phyloP scores from a whole-genome alignment of 345 rosid species.

The Gossypium herbaceum region DNA sequence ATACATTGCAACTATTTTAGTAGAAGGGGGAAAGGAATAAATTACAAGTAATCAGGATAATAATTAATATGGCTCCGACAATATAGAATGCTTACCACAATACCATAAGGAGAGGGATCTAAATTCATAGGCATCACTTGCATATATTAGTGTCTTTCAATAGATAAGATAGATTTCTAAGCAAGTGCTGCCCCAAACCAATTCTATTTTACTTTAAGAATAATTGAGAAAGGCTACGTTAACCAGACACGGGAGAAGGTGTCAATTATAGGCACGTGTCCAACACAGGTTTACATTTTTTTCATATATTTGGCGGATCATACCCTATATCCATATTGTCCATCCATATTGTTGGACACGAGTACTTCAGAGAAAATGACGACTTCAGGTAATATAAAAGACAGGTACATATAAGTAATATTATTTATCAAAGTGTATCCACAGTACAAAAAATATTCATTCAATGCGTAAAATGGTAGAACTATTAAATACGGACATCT shows the following conservation, averaged over 20 bases:
- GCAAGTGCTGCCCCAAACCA: neutral
- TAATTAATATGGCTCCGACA: neutral
- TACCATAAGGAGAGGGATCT: neutral
- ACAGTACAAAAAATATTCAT: neutral
- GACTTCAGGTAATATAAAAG: neutral
- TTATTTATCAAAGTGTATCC: neutral
- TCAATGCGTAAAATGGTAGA: neutral
- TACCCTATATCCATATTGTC: neutral
- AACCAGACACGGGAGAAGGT: neutral
- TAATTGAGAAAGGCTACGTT: neutral
- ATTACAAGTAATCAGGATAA: neutral
- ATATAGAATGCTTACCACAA: slow-evolving; percentile 1
- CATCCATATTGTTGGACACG: neutral
- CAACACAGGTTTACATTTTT: neutral
- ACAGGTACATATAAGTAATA: neutral
- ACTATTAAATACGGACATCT: neutral
- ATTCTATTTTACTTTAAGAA: neutral
- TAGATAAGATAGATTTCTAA: neutral
- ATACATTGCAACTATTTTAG: neutral
- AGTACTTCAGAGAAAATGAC: neutral
- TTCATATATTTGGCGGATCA: neutral
- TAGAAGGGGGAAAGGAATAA: neutral
- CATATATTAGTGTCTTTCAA: neutral
- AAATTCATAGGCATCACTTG: neutral
- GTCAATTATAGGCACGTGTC: neutral